Evolutionary conservation across 305 asterid genomes (phyloP), one percentile per base, ranked within the genome.

Genomic region (Fraxinus greggii): DNA sequence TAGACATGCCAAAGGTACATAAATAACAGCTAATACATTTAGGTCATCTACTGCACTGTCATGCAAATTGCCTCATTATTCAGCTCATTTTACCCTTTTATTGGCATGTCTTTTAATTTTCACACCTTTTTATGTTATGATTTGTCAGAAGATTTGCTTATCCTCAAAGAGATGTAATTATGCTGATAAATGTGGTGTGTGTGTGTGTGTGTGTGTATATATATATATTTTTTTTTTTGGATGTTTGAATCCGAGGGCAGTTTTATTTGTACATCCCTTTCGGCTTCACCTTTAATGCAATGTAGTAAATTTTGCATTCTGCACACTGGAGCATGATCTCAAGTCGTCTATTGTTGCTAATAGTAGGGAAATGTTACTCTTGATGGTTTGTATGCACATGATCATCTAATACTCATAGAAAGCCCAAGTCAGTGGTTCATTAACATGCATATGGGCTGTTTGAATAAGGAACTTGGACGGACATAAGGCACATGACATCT

Each of bases 1-100:
- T 65, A 90, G 87, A 83, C 97, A 93, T 73, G 83, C 95, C 56
- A 94, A 94, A 90, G 99, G 98, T 93, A 89, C 74, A 29, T 40
- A 17, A 26, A 31, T 36, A 70, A 29, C 19, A 59, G 72, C 31
- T 73, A 31, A 38, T 82, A 77, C 78, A 28, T 72, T 28, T 63
- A 5, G 42, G 67, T 63, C 23, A 5, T 63, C 56, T 2, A 63
- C 69, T 19, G 48, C 63, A 33, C 78, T 77, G 78, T 3, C 80
- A 63, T 35, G 12, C 21, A 48, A 29, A 73, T 38, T 29, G 73
- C 31, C 48, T 67, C 32, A 33, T 10, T 12, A 48, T 77, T 81
- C 45, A 59, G 19, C 33, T 19, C 26, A 28, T 17, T 17, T 7
- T 76, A 65, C 10, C 3, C 10, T 15, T 10, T 32, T 15, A 12